Conservation (phyloP, 441 rosid species). For the Brassica balearica region DNA sequence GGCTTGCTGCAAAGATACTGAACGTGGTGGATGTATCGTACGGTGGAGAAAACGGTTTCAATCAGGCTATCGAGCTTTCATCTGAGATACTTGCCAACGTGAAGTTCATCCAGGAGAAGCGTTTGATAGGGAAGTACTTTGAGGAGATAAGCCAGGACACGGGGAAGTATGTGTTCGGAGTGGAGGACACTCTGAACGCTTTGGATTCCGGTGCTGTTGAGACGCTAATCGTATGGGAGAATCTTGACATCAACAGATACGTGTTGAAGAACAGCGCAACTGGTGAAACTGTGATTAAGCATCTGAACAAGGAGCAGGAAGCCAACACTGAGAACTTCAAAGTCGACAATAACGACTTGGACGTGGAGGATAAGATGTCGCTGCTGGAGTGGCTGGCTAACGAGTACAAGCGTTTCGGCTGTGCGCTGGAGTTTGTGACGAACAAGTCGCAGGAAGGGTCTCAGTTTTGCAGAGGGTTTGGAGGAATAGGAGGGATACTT, state of each 20-base stretch:
- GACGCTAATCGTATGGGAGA: conserved; percentile 55
- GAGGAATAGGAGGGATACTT: conserved; percentile 87
- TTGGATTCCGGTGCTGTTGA: conserved; percentile 30
- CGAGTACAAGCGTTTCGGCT: conserved; percentile 72
- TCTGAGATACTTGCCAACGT: conserved; percentile 76
- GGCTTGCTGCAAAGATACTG: conserved; percentile 76
- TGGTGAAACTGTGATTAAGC: conserved; percentile 61
- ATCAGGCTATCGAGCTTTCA: conserved; percentile 85
- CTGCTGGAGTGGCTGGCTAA: conserved; percentile 90
- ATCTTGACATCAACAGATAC: conserved; percentile 63
- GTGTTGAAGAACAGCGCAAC: conserved; percentile 56
- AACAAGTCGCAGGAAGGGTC: conserved; percentile 87
- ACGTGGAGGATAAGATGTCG: conserved; percentile 62
- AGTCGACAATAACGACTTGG: conserved; percentile 54
- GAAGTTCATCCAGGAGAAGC: conserved; percentile 87
- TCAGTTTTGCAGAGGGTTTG: conserved; percentile 86
- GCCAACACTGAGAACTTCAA: conserved; percentile 58
- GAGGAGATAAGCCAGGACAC: conserved; percentile 37
- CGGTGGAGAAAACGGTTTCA: conserved; percentile 87
- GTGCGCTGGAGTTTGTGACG: conserved; percentile 76
- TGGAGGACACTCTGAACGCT: conserved; percentile 35
- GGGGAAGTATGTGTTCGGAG: conserved; percentile 28
- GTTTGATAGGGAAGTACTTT: conserved; percentile 43
- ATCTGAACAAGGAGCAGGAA: conserved; percentile 78
- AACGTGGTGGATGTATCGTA: conserved; percentile 86